A percentile compares a stretch with the other conserved stretches of the same genome.
These are phyloP conservation scores for Alternaria conjuncta DNA, from an alignment of 2,329 filamentous ascomycete genomes.

Conservation along the genomic window DNA sequence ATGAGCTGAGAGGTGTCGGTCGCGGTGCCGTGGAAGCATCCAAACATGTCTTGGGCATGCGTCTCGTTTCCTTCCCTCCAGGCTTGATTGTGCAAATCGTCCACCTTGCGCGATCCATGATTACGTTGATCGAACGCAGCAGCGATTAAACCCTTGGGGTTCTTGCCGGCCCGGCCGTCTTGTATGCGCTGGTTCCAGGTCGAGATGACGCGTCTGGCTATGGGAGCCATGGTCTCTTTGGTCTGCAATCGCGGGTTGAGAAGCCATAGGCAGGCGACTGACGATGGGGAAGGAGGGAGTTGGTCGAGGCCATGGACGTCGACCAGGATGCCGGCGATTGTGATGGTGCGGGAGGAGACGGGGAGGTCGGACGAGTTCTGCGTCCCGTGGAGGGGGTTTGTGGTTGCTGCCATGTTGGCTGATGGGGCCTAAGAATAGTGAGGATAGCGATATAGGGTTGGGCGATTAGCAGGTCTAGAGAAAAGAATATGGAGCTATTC, in stretches of 20 bases:
- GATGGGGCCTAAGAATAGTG: background rate
- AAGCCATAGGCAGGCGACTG: slow-evolving; percentile 85
- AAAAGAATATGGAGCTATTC: background rate
- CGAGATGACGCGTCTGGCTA: slow-evolving; percentile 72
- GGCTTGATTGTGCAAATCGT: slow-evolving; percentile 71
- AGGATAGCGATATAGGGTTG: background rate
- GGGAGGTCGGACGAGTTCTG: slow-evolving; percentile 35
- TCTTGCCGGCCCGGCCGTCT: slow-evolving; percentile 34
- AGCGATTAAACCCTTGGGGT: slow-evolving; percentile 71
- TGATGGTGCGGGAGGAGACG: slow-evolving; percentile 70
- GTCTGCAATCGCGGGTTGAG: slow-evolving; percentile 78
- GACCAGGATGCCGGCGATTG: slow-evolving; percentile 78
- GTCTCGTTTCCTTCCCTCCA: slow-evolving; percentile 80
- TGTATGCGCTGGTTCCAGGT: slow-evolving; percentile 66
- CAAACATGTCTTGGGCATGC: slow-evolving; percentile 94
- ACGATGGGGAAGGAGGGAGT: slow-evolving; percentile 61
- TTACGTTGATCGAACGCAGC: slow-evolving; percentile 92
- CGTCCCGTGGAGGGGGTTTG: slow-evolving; percentile 44
- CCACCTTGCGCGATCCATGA: slow-evolving; percentile 77
- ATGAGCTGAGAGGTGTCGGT: slow-evolving; percentile 78
- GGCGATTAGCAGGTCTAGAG: background rate
- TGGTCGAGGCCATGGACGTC: slow-evolving; percentile 84
- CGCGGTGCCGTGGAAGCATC: slow-evolving; percentile 73
- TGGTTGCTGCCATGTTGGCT: slow-evolving; percentile 39
- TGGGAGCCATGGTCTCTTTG: slow-evolving; percentile 75